These are phyloP conservation scores for Suillus discolor DNA, from an alignment of 768 basidiomycete genomes.

Conservation along the genomic window DNA sequence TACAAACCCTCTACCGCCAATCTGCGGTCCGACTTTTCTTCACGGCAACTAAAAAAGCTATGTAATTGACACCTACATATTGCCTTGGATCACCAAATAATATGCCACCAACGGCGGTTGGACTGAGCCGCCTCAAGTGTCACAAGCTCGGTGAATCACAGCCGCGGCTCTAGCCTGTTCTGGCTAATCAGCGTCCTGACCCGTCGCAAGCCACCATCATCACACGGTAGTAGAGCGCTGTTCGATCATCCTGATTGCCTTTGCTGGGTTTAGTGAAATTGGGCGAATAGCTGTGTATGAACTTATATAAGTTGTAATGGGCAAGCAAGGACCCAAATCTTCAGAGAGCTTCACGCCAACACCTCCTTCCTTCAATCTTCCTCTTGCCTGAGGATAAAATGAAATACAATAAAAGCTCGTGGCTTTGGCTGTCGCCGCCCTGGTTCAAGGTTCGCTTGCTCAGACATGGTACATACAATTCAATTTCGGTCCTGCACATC, in stretches of 20 bases:
- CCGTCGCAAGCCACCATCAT: neutral
- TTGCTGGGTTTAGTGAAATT: neutral
- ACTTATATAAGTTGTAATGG: neutral
- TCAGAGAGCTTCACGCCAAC: neutral
- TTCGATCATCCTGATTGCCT: neutral
- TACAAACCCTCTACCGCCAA: neutral
- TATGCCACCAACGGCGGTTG: neutral
- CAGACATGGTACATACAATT: constrained; percentile 29
- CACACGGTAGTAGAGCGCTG: neutral
- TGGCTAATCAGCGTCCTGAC: neutral
- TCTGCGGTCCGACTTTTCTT: neutral
- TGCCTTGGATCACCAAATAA: neutral
- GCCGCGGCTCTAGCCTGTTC: neutral
- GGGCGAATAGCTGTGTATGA: neutral
- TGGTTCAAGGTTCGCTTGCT: constrained; percentile 16
- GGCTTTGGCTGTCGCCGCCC: constrained; percentile 16
- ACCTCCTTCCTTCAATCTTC: neutral
- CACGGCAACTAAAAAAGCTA: neutral
- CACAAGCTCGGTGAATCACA: neutral
- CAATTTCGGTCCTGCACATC: neutral
- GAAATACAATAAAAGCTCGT: constrained; percentile 15
- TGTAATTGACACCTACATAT: neutral
- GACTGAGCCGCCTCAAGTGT: neutral
- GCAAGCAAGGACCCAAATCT: neutral
- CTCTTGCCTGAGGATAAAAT: constrained; percentile 12